Evolutionary conservation across 495 filamentous ascomycete species (phyloP).

Genomic region (Penicillium cataractarum): DNA sequence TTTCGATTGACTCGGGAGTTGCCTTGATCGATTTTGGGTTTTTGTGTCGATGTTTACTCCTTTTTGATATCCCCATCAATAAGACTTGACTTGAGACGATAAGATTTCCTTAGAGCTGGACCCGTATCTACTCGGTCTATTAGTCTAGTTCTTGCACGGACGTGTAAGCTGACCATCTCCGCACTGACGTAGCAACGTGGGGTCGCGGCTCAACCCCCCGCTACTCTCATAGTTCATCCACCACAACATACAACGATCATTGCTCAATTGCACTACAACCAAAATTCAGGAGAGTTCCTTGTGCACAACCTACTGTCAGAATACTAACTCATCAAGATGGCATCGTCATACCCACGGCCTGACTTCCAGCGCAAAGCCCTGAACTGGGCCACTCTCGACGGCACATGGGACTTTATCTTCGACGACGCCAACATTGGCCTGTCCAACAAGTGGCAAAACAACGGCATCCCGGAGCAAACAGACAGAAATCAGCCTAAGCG

Average conservation of each 20-base stretch:
- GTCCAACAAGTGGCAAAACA: conserved; percentile 34
- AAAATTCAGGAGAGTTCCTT: conserved; percentile 45
- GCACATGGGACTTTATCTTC: conserved; percentile 59
- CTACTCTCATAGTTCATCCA: conserved; percentile 2
- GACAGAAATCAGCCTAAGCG: conserved; percentile 27
- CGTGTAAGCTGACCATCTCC: conserved; percentile 8
- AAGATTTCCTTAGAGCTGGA: neutral
- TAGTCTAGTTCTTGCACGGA: neutral
- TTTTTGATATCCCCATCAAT: conserved; percentile 33
- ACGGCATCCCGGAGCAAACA: conserved; percentile 26
- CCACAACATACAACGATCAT: neutral
- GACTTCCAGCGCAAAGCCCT: conserved; percentile 56
- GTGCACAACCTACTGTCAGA: neutral
- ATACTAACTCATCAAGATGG: conserved; percentile 20
- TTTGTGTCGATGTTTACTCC: conserved; percentile 20
- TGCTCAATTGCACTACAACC: neutral
- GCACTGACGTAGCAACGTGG: conserved; percentile 23
- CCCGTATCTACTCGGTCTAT: neutral
- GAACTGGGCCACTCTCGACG: conserved; percentile 57
- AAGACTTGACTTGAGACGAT: conserved; percentile 26
- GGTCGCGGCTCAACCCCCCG: neutral
- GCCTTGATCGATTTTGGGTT: conserved; percentile 9
- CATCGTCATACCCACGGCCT: conserved; percentile 46
- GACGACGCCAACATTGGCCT: conserved; percentile 59
- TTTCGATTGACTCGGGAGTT: conserved; percentile 13